Conservation (phyloP, 306 rosid species). For the Biancaea sappan region DNA sequence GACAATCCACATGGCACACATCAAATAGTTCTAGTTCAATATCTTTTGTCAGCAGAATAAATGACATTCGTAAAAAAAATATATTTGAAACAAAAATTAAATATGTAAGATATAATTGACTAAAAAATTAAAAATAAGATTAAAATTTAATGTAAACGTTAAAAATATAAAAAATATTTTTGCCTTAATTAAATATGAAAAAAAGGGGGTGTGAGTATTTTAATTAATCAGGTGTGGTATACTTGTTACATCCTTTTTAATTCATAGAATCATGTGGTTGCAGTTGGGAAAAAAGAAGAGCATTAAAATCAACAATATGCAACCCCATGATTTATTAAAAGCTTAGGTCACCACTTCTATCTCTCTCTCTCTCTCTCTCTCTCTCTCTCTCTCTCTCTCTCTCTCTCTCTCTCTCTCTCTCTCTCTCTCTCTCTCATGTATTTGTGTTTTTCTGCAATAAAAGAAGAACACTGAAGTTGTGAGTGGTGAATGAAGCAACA, state of each 20-base stretch:
- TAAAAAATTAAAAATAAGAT: too few relatives aligned
- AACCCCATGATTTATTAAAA: constrained; percentile 32
- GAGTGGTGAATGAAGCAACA: constrained; percentile 18
- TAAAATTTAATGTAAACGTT: too few relatives aligned
- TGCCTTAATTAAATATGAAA: constrained; percentile 4
- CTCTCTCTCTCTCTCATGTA: background rate
- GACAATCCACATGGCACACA: too few relatives aligned
- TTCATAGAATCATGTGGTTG: constrained; percentile 49
- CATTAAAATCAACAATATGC: constrained; percentile 27
- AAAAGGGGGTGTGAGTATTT: constrained; percentile 34
- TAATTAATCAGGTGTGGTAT: constrained; percentile 30
- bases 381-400: constrained; percentile 7
- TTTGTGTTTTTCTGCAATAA: constrained; percentile 25
- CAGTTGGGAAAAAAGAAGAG: constrained; percentile 51
- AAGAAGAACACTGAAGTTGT: constrained; percentile 23
- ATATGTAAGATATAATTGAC: too few relatives aligned
- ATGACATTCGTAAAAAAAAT: too few relatives aligned
- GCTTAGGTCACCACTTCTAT: constrained; percentile 24
- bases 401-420: background rate
- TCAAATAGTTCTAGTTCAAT: too few relatives aligned
- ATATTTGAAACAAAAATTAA: too few relatives aligned
- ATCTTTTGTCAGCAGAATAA: too few relatives aligned
- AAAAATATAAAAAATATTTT: too few relatives aligned
- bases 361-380: background rate
- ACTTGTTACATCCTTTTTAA: constrained; percentile 38